Evolutionary conservation across 176 grass and related monocot species (phyloP).

Genomic region (Juncus inflexus): DNA sequence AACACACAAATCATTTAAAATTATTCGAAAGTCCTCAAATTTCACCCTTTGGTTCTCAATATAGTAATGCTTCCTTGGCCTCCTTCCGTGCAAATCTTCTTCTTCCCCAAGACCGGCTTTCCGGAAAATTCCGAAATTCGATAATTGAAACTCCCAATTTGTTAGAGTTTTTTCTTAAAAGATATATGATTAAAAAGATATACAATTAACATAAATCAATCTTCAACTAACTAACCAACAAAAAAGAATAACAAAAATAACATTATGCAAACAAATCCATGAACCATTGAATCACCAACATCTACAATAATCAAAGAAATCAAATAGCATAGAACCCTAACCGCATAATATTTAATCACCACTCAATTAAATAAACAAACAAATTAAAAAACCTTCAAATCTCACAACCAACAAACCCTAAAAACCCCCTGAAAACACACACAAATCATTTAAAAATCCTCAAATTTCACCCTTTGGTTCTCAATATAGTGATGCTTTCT

Average conservation of each 20-base stretch:
- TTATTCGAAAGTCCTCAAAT: background rate
- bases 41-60: constrained; percentile 77
- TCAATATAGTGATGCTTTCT: constrained; percentile 93
- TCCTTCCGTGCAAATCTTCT: constrained; percentile 73
- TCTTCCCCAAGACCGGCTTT: constrained; percentile 83
- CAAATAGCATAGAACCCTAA: background rate
- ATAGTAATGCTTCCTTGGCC: constrained; percentile 95
- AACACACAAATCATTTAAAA: no score
- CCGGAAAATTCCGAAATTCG: constrained; percentile 76
- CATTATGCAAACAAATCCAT: no score
- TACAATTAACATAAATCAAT: no score
- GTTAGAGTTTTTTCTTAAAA: constrained; percentile 25
- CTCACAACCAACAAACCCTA: no score
- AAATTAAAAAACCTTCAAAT: no score
- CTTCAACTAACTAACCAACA: no score
- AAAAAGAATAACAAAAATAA: no score
- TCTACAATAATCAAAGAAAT: no score
- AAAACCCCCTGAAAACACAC: no score
- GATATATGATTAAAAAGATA: no score
- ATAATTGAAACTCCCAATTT: constrained; percentile 33
- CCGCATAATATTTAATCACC: no score
- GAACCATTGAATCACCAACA: no score
- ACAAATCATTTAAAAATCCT: background rate
- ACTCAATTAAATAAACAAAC: background rate
- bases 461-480: constrained; percentile 63